Conservation (phyloP, 495 filamentous ascomycete genomes). For the Aspergillus carlsbadensis region DNA sequence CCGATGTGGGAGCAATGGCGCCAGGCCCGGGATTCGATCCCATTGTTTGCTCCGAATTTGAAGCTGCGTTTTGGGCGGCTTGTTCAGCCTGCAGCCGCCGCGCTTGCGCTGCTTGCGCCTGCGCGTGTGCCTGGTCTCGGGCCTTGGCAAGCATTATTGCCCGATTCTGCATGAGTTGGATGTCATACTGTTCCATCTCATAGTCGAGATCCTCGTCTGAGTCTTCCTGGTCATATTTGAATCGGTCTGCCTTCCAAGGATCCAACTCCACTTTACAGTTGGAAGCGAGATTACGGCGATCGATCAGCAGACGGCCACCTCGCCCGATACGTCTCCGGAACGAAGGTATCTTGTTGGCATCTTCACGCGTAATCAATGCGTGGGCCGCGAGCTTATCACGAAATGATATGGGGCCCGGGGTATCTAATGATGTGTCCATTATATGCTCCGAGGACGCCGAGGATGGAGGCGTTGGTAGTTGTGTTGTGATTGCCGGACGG, state of each 20-base stretch:
- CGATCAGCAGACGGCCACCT: constrained; percentile 76
- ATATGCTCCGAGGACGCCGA: constrained; percentile 67
- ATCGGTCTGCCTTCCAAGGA: constrained; percentile 62
- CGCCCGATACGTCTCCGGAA: constrained; percentile 73
- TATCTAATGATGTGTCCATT: constrained; percentile 43
- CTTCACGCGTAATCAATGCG: constrained; percentile 48
- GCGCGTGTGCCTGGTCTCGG: constrained; percentile 50
- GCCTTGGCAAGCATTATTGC: constrained; percentile 60
- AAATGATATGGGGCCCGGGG: constrained; percentile 41
- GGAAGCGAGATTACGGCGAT: constrained; percentile 59
- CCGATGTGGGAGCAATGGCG: constrained; percentile 29
- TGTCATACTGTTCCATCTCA: constrained; percentile 68
- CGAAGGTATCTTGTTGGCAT: constrained; percentile 49
- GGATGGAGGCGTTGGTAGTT: constrained; percentile 82
- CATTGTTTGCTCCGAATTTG: constrained; percentile 30
- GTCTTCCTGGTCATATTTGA: constrained; percentile 73
- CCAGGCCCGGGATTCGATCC: constrained; percentile 35
- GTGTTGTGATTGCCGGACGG: constrained; percentile 77
- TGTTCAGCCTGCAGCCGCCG: constrained; percentile 45
- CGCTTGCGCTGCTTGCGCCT: constrained; percentile 46
- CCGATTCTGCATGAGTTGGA: constrained; percentile 68
- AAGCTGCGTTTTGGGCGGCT: constrained; percentile 30
- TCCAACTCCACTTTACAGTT: constrained; percentile 52
- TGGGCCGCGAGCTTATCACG: constrained; percentile 49
- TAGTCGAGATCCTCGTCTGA: constrained; percentile 72